phyloP scores from a whole-genome alignment of 2,329 filamentous ascomycete genomes.

The Scedosporium dehoogii region DNA sequence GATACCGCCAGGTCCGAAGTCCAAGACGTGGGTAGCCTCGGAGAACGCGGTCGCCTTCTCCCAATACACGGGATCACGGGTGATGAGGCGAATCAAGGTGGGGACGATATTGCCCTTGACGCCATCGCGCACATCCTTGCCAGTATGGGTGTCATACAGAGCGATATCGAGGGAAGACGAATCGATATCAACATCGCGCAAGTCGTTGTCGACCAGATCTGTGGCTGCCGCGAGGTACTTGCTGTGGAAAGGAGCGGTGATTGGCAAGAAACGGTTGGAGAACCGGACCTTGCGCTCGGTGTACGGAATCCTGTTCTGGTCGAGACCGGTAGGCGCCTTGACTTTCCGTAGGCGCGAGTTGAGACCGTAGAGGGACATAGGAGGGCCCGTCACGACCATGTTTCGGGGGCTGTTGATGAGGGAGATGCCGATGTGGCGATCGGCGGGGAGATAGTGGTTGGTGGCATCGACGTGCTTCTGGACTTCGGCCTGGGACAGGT shows the following conservation, averaged over 20 bases:
- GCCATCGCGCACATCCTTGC: conserved; percentile 67
- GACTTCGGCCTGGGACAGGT: conserved; percentile 77
- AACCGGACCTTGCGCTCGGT: conserved; percentile 96
- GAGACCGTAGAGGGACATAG: conserved; percentile 90
- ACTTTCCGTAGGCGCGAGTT: conserved; percentile 93
- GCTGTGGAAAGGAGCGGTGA: conserved; percentile 97
- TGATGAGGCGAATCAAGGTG: conserved; percentile 82
- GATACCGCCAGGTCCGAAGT: conserved; percentile 94
- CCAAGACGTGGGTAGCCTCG: conserved; percentile 83
- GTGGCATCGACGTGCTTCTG: conserved; percentile 96
- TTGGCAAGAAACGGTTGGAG: conserved; percentile 91
- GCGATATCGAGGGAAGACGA: conserved; percentile 67
- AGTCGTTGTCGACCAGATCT: conserved; percentile 73
- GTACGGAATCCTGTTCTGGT: conserved; percentile 88
- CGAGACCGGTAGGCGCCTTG: conserved; percentile 93
- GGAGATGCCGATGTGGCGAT: conserved; percentile 90
- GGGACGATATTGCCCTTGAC: conserved; percentile 74
- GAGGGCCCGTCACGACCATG: conserved; percentile 91
- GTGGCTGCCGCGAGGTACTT: conserved; percentile 80
- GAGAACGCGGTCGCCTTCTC: conserved; percentile 89
- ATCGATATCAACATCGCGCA: conserved; percentile 72
- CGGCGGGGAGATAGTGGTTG: conserved; percentile 87
- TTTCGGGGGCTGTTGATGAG: conserved; percentile 95
- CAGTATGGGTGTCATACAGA: conserved; percentile 83
- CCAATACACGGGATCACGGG: conserved; percentile 89